These are phyloP conservation scores for Ogataea siamensis DNA, from an alignment of 805 yeast genomes.

Conservation along the genomic window DNA sequence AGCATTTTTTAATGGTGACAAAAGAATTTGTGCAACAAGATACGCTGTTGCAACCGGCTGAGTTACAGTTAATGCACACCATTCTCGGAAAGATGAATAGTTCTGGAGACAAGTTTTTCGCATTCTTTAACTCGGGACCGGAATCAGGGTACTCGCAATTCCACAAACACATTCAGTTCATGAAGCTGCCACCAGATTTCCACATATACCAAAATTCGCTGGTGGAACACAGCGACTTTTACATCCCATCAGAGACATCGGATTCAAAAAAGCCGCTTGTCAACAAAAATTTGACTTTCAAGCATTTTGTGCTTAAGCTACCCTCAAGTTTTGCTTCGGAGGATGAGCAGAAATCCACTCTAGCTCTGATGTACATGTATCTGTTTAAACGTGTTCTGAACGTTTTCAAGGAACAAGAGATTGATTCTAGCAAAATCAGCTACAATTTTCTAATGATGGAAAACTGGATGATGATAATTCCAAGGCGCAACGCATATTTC, in stretches of 20 bases:
- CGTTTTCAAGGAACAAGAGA: constrained; percentile 51
- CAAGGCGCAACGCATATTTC: constrained; percentile 61
- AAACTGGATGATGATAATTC: constrained; percentile 83
- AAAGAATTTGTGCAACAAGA: constrained; percentile 70
- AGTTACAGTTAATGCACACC: constrained; percentile 57
- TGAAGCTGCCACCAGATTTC: constrained; percentile 63
- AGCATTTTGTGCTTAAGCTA: constrained; percentile 77
- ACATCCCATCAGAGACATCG: constrained; percentile 48
- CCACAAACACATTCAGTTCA: constrained; percentile 88
- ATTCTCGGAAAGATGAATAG: constrained; percentile 51
- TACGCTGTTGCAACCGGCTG: constrained; percentile 68
- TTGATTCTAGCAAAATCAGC: constrained; percentile 46
- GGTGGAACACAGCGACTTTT: constrained; percentile 45
- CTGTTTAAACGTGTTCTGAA: constrained; percentile 71
- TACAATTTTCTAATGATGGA: constrained; percentile 82
- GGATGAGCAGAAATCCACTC: constrained; percentile 50
- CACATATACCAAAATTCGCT: constrained; percentile 54
- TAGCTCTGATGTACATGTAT: constrained; percentile 69
- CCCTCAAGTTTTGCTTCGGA: constrained; percentile 29
- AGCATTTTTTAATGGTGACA: constrained; percentile 79
- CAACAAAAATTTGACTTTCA: constrained; percentile 64
- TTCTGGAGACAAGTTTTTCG: constrained; percentile 55
- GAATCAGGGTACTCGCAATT: constrained; percentile 92
- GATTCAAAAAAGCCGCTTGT: constrained; percentile 54
- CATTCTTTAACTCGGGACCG: constrained; percentile 87